Conservation (phyloP, 2,329 filamentous ascomycete genomes). For the Colletotrichum spaethianum region DNA sequence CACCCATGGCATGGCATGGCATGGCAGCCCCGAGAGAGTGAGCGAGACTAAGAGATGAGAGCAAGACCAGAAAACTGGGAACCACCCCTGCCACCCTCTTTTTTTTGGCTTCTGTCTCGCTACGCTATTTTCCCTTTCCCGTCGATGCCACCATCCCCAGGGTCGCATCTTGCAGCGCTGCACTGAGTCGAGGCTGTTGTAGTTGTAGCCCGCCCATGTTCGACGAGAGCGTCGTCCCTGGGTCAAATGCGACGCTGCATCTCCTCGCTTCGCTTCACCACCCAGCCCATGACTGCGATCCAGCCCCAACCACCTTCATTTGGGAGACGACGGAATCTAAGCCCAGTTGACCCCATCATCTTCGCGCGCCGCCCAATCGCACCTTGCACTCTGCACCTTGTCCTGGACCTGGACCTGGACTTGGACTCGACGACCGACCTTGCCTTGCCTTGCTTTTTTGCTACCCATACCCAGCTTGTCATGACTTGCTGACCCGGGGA, state of each 20-base stretch:
- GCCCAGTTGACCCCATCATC: background rate
- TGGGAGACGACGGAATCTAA: background rate
- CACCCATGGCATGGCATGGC: no score
- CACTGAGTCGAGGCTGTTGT: background rate
- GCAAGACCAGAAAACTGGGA: slow-evolving; percentile 42
- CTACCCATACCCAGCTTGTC: slow-evolving; percentile 8
- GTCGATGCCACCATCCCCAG: background rate
- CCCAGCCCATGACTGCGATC: slow-evolving; percentile 32
- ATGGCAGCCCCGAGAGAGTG: no score
- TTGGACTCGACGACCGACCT: background rate
- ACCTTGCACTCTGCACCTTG: slow-evolving; percentile 9
- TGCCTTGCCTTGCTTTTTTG: slow-evolving; percentile 6
- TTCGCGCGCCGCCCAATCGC: background rate
- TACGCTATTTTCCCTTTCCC: background rate
- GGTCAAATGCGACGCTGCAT: slow-evolving; percentile 22
- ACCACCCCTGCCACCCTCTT: slow-evolving; percentile 24
- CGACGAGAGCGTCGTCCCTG: background rate
- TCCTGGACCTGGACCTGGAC: background rate
- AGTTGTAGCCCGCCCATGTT: no score
- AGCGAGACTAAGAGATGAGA: background rate
- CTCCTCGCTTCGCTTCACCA: slow-evolving; percentile 23
- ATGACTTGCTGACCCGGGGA: slow-evolving; percentile 6
- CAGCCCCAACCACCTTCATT: slow-evolving; percentile 37
- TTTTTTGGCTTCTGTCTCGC: background rate
- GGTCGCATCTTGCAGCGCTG: slow-evolving; percentile 16